Evolutionary conservation across 1,139 yeast species (phyloP).

Genomic region (Diutina sp.): DNA sequence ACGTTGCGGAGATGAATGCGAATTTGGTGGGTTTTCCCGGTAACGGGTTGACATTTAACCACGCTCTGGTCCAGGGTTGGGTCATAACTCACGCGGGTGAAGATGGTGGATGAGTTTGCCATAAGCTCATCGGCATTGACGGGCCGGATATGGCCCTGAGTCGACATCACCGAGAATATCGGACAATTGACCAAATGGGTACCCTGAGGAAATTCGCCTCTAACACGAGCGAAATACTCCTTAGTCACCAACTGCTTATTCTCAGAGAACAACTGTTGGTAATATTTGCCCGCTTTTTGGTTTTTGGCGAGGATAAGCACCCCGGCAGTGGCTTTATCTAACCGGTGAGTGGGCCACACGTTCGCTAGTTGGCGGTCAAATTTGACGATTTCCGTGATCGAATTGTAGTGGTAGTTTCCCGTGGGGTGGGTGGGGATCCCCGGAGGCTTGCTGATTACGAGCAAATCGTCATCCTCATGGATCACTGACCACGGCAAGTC

Average conservation of each 20-base stretch:
- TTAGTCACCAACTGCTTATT: slow-evolving; percentile 29
- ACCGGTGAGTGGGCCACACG: slow-evolving; percentile 51
- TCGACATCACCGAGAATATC: slow-evolving; percentile 12
- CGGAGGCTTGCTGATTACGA: slow-evolving; percentile 61
- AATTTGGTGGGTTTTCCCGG: slow-evolving; percentile 74
- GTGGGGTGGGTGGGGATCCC: slow-evolving; percentile 80
- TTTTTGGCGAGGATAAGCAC: slow-evolving; percentile 38
- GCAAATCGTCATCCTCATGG: slow-evolving; percentile 29
- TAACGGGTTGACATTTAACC: slow-evolving; percentile 51
- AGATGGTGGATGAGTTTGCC: slow-evolving; percentile 20
- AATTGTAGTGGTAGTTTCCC: slow-evolving; percentile 47
- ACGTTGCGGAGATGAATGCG: slow-evolving; percentile 56
- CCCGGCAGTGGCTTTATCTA: slow-evolving; percentile 71
- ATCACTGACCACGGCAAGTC: slow-evolving; percentile 18
- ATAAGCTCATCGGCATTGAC: slow-evolving; percentile 15
- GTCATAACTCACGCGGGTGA: slow-evolving; percentile 15
- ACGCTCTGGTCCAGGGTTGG: slow-evolving; percentile 31
- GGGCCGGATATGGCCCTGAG: slow-evolving; percentile 23
- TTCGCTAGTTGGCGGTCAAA: slow-evolving; percentile 15
- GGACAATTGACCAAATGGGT: slow-evolving; percentile 17
- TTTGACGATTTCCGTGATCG: slow-evolving; percentile 47
- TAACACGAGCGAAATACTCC: slow-evolving; percentile 40
- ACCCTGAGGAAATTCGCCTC: slow-evolving; percentile 36
- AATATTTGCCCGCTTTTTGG: neutral
- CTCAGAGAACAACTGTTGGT: slow-evolving; percentile 20